A percentile compares a stretch with the other conserved stretches of the same genome.
phyloP scores from a whole-genome alignment of 192 early-diverging fungal genomes.

The Spinellus fusiger region DNA sequence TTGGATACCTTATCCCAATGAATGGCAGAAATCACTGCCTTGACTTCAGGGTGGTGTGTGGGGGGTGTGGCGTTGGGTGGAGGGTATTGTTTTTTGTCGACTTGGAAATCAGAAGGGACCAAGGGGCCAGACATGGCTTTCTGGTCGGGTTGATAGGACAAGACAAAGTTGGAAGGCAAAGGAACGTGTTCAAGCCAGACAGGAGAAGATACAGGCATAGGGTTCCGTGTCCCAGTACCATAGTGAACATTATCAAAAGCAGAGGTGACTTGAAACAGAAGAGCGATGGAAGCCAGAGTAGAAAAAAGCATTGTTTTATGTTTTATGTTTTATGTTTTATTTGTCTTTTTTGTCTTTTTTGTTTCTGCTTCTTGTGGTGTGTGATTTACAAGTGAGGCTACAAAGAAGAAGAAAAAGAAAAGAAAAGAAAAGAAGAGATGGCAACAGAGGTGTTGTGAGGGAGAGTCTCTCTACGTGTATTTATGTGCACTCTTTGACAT shows the following conservation, averaged over 20 bases:
- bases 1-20: slow-evolving; percentile 30
- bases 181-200: not conserved
- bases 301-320: too few species aligned
- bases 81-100: not conserved
- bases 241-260: not conserved
- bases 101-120: not conserved
- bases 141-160: not conserved
- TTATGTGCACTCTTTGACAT: too few species aligned
- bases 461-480: too few species aligned
- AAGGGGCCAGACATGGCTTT: not conserved
- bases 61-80: not conserved
- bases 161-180: not conserved
- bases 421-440: too few species aligned
- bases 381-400: too few species aligned
- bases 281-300: too few species aligned
- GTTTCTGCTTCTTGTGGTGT: too few species aligned
- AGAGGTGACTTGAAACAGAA: too few species aligned
- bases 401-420: too few species aligned
- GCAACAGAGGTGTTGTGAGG: too few species aligned
- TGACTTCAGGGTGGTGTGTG: slow-evolving; percentile 24
- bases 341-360: too few species aligned
- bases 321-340: too few species aligned
- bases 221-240: not conserved
- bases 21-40: slow-evolving; percentile 14
- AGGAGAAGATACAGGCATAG: not conserved